Evolutionary conservation across 495 filamentous ascomycete species (phyloP), one percentile per base, ranked within the genome.

Genomic region (Gamarada debralockiae): DNA sequence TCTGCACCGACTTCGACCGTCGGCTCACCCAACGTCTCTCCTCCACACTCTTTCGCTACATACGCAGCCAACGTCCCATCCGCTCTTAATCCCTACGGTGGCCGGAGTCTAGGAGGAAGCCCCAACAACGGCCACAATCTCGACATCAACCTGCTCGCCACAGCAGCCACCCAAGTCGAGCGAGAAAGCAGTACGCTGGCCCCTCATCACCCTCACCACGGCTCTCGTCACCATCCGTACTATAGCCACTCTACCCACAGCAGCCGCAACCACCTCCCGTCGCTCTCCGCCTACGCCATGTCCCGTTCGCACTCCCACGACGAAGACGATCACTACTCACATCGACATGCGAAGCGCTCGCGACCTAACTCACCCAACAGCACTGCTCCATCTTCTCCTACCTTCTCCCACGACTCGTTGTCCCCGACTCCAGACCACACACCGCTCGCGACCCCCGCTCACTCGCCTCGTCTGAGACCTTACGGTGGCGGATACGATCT

Each of bases 351-450:
- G 25, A 96, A 96, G 75, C 82, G 87, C 40, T 96, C 92, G 49
- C 76, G 93, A 50, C 93, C 93, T 33, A 90, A 89, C 66, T 96
- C 95, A 3, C 95, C 93, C 14, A 86, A 90, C 67, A 96, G 90
- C 36, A 97, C 93, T 3, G 92, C 92, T 18, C 93, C 93, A 23
- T 95, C 92, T 23, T 97, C 93, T 1, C 93, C 93, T n/a, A 96
- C 90, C 27, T 97, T 96, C 72, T 96, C 93, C 5, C 89, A 96
- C 69, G 92, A 95, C 73, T 96, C 92, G 8, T 81, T 90, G 21
- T 97, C 95, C 1, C 95, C 93, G 1, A 98, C 93, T 2, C 95
- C 93, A 2, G 93, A 97, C 63, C 91, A 96, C 74, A 97, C 95
- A 13, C 93, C 93, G 6, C 79, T 97, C 38, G 93, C 92, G 25